A percentile compares a stretch with the other conserved stretches of the same genome.
These are phyloP conservation scores for Fusarium hainanense DNA, from an alignment of 2,329 filamentous ascomycete species.

Conservation along the genomic window DNA sequence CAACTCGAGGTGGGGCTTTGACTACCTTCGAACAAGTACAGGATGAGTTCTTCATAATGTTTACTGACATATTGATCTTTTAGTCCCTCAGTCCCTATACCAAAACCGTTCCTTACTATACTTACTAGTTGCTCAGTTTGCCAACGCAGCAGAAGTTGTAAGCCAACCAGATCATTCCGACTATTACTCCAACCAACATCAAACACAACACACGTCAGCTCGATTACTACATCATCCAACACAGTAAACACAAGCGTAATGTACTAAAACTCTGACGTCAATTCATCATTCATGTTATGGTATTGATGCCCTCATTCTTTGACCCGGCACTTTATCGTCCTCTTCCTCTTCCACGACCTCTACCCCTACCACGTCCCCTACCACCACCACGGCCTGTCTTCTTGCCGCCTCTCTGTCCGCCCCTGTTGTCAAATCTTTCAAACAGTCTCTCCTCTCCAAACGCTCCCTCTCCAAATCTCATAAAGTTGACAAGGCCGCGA, in stretches of 20 bases:
- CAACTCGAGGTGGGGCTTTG: background rate
- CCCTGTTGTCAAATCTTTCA: slow-evolving; percentile 62
- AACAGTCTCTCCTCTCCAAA: slow-evolving; percentile 82
- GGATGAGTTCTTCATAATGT: background rate
- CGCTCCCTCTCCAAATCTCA: slow-evolving; percentile 81
- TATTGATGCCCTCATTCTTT: slow-evolving; percentile 19
- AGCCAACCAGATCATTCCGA: slow-evolving; percentile 4
- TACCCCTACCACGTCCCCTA: slow-evolving; percentile 45
- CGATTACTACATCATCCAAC: slow-evolving; percentile 2
- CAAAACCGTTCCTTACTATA: background rate
- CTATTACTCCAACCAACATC: background rate
- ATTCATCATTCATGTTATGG: slow-evolving; percentile 22
- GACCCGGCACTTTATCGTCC: slow-evolving; percentile 36
- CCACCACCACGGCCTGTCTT: slow-evolving; percentile 57
- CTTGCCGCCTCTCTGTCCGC: slow-evolving; percentile 54
- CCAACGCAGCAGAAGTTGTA: background rate
- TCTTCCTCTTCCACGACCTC: slow-evolving; percentile 42
- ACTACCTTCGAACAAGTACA: background rate
- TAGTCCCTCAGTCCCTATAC: background rate
- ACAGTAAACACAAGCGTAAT: background rate
- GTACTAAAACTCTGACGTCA: background rate
- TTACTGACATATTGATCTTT: background rate
- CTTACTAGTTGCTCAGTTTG: background rate
- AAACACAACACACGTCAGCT: slow-evolving; percentile 17
- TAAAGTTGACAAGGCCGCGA: slow-evolving; percentile 87